phyloP scores from a whole-genome alignment of 164 flowering plant genomes.

The Macadamia integrifolia region DNA sequence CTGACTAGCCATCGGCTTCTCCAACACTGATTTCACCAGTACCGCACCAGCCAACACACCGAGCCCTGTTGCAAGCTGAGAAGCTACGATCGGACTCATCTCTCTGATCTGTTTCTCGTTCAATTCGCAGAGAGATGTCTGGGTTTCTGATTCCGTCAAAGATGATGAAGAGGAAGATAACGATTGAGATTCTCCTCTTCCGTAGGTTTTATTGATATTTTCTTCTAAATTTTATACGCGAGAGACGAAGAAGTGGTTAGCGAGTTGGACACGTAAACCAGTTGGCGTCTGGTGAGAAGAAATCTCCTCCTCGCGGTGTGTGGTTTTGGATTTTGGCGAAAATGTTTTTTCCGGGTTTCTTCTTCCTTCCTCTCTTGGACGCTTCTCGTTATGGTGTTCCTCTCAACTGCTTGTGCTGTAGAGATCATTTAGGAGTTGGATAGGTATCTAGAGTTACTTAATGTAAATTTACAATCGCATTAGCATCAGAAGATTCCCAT shows the following conservation, averaged over 20 bases:
- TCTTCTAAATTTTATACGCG: no score
- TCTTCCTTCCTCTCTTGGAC: no score
- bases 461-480: no score
- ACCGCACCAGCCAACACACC: slow-evolving; percentile 84
- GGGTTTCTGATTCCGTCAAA: no score
- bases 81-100: slow-evolving; percentile 64
- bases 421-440: no score
- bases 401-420: no score
- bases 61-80: slow-evolving; percentile 79
- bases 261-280: slow-evolving; percentile 37
- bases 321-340: slow-evolving; percentile 5
- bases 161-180: slow-evolving; percentile 2
- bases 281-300: slow-evolving; percentile 5
- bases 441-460: no score
- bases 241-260: slow-evolving; percentile 19
- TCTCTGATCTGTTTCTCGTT: no score
- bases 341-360: neutral
- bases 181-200: neutral
- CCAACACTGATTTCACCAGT: slow-evolving; percentile 65
- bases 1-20: slow-evolving; percentile 76
- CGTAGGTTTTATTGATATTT: neutral
- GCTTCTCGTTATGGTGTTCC: no score
- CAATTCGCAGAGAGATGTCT: neutral
- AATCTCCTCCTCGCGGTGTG: no score
- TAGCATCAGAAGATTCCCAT: no score